Evolutionary conservation across 108 stramenopile species (phyloP).

Genomic region (Hondaea fermentalgiana): DNA sequence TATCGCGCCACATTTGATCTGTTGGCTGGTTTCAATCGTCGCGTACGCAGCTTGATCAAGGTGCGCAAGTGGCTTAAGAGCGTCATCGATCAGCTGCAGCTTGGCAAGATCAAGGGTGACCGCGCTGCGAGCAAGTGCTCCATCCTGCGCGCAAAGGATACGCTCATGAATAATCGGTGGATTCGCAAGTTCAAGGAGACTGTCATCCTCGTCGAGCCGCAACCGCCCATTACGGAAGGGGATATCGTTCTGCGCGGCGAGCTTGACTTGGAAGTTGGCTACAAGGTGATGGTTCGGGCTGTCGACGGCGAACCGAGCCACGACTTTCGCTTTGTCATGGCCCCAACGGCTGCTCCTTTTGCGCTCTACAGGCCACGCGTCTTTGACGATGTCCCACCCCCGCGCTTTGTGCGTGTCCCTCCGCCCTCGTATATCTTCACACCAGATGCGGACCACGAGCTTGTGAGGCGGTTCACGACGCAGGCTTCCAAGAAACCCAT

Average conservation of each 20-base stretch:
- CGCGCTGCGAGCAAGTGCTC: conserved; percentile 14
- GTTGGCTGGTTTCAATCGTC: conserved; percentile 42
- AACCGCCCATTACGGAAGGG: conserved; percentile 26
- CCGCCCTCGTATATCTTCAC: neutral
- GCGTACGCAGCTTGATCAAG: conserved; percentile 28
- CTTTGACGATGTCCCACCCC: neutral
- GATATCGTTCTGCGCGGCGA: neutral
- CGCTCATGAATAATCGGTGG: conserved; percentile 32
- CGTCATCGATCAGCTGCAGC: conserved; percentile 43
- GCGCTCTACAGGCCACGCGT: neutral
- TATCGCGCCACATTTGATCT: conserved; percentile 45
- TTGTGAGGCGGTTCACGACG: neutral
- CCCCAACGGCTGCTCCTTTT: neutral
- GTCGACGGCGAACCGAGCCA: neutral
- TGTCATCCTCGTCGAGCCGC: conserved; percentile 41
- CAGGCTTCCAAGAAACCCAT: neutral
- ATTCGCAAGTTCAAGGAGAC: conserved; percentile 33
- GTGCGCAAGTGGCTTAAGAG: conserved; percentile 38
- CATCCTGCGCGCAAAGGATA: conserved; percentile 40
- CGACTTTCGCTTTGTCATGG: neutral
- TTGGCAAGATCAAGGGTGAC: neutral
- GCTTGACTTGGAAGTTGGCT: neutral
- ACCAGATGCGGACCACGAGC: neutral
- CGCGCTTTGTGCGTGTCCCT: neutral
- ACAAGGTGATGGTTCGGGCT: conserved; percentile 31